These are phyloP conservation scores for Castanopsis chinensis DNA, from an alignment of 306 rosid genomes.

Conservation along the genomic window DNA sequence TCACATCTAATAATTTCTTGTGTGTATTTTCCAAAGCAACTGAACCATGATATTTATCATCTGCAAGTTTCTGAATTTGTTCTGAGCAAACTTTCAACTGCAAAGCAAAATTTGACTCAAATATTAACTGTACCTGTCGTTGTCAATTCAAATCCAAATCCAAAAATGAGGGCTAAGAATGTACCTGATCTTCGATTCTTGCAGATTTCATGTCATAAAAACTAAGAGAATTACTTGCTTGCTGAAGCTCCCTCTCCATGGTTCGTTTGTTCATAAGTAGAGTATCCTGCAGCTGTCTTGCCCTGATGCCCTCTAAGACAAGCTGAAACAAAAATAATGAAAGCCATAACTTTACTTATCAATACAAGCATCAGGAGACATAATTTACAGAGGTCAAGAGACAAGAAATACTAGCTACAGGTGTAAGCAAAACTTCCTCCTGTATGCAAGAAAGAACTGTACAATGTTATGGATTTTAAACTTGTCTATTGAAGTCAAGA, in stretches of 20 bases:
- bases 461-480: neutral
- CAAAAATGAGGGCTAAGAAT: conserved; percentile 10
- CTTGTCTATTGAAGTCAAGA: neutral
- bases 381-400: neutral
- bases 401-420: neutral
- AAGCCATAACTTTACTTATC: neutral
- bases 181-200: conserved; percentile 86
- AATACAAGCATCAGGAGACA: neutral
- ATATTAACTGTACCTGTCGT: neutral
- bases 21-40: conserved; percentile 50
- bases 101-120: conserved; percentile 25
- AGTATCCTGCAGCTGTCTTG: conserved; percentile 67
- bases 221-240: conserved; percentile 53
- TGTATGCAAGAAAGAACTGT: neutral
- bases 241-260: conserved; percentile 72
- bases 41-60: conserved; percentile 58
- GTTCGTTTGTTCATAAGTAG: conserved; percentile 53
- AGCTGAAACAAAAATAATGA: conserved; percentile 50
- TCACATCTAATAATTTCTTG: conserved; percentile 61
- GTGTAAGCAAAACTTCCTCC: neutral
- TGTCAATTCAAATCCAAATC: conserved; percentile 9
- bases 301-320: conserved; percentile 80
- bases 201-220: conserved; percentile 68
- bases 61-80: conserved; percentile 56
- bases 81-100: conserved; percentile 78